Evolutionary conservation across 2,329 filamentous ascomycete genomes (phyloP), one percentile per base, ranked within the genome.

Genomic region (Didymella glomerata): DNA sequence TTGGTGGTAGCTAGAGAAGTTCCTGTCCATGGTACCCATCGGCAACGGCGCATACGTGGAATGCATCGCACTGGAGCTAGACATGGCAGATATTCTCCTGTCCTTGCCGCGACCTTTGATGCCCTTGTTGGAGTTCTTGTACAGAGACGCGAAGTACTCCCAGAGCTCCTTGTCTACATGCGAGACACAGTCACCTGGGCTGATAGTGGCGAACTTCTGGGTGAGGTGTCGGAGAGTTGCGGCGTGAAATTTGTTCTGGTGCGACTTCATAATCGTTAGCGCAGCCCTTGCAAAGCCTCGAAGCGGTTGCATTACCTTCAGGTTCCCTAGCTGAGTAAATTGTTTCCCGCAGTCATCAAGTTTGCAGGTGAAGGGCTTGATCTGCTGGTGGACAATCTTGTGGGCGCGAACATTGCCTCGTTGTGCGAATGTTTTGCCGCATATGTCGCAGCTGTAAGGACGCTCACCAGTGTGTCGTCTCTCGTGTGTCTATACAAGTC

Each of bases 101-200:
- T 93, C 91, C 74, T 94, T 95, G 42, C 95, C 95, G 45, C 95
- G 88, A 11, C 95, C 95, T 79, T 97, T 98, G 82, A 98, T 97
- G 1, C 95, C 95, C 78, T 97, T 97, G 84, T 98, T 98, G 79
- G 90, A 93, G 79, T 98, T 96, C 82, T 96, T 97, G 84, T 97
- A 97, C n/a, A 97, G 83, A 0, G 84, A 84, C 4, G 88, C 85
- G 73, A 98, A 95, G 79, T 97, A 96, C 67, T 90, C 86, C 82
- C 90, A 92, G 49, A 97, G 82, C 60, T 92, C 89, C 61, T 86
- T 88, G 69, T 97, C 92, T 36, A 88, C 83, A 0, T 85, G 81
- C 11, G 81, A 82, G n/a, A 93, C 86, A 5, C 82, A 80, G 36
- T 89, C 85, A n/a, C 82, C 83, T 52, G 88, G 84, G 34, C 80